Evolutionary conservation across 108 stramenopile genomes (phyloP), one percentile per base, ranked within the genome.

Genomic region (Bacterosira constricta): DNA sequence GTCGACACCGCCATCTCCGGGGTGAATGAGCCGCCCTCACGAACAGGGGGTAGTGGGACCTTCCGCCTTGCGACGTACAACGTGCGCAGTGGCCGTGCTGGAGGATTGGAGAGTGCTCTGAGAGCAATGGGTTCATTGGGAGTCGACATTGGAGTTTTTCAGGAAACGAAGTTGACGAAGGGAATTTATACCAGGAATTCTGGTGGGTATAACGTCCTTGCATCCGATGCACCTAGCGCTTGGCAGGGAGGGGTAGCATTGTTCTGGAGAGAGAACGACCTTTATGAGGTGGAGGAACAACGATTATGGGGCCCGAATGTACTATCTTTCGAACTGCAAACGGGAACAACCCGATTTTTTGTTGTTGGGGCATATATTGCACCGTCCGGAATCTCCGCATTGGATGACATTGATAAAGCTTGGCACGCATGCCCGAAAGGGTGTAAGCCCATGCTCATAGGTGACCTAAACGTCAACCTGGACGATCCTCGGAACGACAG

Each of bases 241-340:
- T 29, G 63, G 25, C 63, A 65, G 29, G 63, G 63, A 49, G 63
- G 63, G 34, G 36, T 51, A 13, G 13, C 25, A 8, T 37, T 65
- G 25, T 44, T 65, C 47, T 65, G 41, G 41, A 41, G 63, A 37
- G 11, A 23, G 23, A 46, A 27, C 27, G 63, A 51, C 12, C 6
- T 18, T 4, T 65, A 35, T 20, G 32, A 47, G 46, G 47, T 65
- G 45, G 47, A 65, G 2, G 34, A 35, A 20, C 45, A 49, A 21
- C 34, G 15, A 8, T 1, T 26, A n/a, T 26, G 9, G 18, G 63
- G 63, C 18, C 63, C 47, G 3, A 65, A 65, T 50, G 47, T 65
- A 18, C 32, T 49, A 23, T 26, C 45, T 7, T 65, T 41, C 29
- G 20, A 47, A 26, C 47, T 50, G 3, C 45, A 49, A 13, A 27